A percentile compares a stretch with the other conserved stretches of the same genome.
Conservation (phyloP, 495 filamentous ascomycete genomes). For the Venustampulla echinocandica region DNA sequence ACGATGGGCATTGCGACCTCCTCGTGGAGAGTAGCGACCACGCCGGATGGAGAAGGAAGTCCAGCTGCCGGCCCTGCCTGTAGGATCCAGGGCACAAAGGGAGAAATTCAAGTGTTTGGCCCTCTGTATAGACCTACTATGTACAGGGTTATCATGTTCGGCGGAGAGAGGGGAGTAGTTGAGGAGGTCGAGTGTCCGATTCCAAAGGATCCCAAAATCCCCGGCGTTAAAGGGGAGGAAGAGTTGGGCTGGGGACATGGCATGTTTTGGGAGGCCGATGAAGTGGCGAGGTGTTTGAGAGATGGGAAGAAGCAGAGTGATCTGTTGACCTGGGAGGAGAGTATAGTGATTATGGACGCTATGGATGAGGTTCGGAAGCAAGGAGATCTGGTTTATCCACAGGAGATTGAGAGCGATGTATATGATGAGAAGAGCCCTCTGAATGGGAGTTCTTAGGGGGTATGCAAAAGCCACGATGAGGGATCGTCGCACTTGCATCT, state of each 20-base stretch:
- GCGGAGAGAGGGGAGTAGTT: slow-evolving; percentile 26
- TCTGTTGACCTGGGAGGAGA: slow-evolving; percentile 67
- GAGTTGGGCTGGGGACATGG: slow-evolving; percentile 59
- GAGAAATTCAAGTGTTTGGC: slow-evolving; percentile 77
- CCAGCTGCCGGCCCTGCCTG: slow-evolving; percentile 56
- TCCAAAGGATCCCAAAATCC: slow-evolving; percentile 40
- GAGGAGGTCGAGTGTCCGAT: slow-evolving; percentile 56
- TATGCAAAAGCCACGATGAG: too few species aligned
- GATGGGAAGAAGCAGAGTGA: slow-evolving; percentile 79
- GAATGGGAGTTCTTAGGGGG: slow-evolving; percentile 26
- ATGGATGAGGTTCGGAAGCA: slow-evolving; percentile 86
- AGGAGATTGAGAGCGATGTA: slow-evolving; percentile 68
- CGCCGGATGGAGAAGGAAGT: slow-evolving; percentile 49
- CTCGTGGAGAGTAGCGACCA: slow-evolving; percentile 49
- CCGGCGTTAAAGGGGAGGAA: slow-evolving; percentile 30
- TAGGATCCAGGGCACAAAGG: slow-evolving; percentile 76
- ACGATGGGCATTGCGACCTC: slow-evolving; percentile 75
- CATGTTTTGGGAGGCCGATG: slow-evolving; percentile 96
- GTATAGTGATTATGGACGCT: slow-evolving; percentile 82
- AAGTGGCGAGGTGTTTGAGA: slow-evolving; percentile 70
- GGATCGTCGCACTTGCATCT: too few species aligned
- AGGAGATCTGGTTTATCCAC: slow-evolving; percentile 69
- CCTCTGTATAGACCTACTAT: slow-evolving; percentile 61
- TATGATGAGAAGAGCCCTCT: slow-evolving; percentile 49
- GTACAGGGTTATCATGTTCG: slow-evolving; percentile 47